A percentile compares a stretch with the other conserved stretches of the same genome.
phyloP scores from a whole-genome alignment of 2,329 filamentous ascomycete species.

The Immersiporthe knoxdaviesiana region DNA sequence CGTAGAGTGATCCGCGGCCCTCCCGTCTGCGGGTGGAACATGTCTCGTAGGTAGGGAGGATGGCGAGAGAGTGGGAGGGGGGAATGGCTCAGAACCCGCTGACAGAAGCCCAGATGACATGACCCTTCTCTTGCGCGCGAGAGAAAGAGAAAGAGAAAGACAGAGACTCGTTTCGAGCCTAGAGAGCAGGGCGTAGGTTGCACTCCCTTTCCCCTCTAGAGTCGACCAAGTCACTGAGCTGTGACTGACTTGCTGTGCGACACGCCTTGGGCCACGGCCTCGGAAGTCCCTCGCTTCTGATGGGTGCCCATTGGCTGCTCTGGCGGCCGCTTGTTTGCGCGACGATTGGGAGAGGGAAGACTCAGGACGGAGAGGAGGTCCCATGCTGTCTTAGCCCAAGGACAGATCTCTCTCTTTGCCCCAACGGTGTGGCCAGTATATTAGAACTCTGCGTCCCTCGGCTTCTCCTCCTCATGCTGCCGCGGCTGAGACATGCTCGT shows the following conservation, averaged over 20 bases:
- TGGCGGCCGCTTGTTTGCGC: not conserved
- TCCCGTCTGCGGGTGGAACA: slow-evolving; percentile 2
- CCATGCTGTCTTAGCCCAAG: not conserved
- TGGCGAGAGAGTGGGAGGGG: not conserved
- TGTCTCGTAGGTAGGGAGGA: not conserved
- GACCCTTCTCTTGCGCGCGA: not conserved
- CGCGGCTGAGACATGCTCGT: slow-evolving; percentile 13
- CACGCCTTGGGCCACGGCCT: slow-evolving; percentile 20
- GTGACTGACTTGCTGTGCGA: slow-evolving; percentile 11
- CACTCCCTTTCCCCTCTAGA: not conserved
- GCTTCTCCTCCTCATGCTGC: not conserved
- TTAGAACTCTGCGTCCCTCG: not conserved
- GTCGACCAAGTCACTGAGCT: not conserved
- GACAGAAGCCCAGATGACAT: not conserved
- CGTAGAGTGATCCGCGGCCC: not conserved
- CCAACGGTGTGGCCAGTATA: not conserved
- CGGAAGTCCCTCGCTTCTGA: slow-evolving; percentile 27
- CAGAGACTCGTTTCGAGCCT: not conserved
- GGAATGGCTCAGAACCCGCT: not conserved
- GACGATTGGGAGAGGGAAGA: not conserved
- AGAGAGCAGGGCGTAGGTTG: not conserved
- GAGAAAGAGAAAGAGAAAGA: not conserved
- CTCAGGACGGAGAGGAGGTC: not conserved
- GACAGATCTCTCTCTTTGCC: not conserved
- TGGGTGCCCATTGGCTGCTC: slow-evolving; percentile 23